Percentiles rank a stretch among this genome's conserved stretches.
phyloP scores from a whole-genome alignment of 2,329 filamentous ascomycete species.

The Elsinoe australis region DNA sequence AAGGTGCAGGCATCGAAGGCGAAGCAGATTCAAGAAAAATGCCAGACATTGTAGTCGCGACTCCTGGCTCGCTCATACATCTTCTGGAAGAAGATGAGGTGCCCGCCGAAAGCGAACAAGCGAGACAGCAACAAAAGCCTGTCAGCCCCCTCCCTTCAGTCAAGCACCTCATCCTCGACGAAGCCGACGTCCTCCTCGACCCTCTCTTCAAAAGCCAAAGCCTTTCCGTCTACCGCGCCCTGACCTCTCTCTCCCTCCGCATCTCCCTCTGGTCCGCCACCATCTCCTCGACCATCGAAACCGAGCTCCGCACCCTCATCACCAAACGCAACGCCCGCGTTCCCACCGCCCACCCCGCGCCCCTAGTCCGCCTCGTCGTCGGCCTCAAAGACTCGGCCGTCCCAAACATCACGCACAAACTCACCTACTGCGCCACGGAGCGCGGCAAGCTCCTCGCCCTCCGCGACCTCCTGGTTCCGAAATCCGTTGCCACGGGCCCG shows the following conservation, averaged over 20 bases:
- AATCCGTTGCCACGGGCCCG: constrained; percentile 47
- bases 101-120: constrained; percentile 34
- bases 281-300: constrained; percentile 88
- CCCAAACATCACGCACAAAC: constrained; percentile 80
- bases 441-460: constrained; percentile 87
- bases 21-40: not conserved
- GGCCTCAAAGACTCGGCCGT: constrained; percentile 93
- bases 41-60: constrained; percentile 9
- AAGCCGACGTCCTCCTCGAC: constrained; percentile 91
- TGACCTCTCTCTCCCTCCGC: constrained; percentile 60
- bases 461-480: constrained; percentile 78
- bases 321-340: constrained; percentile 29
- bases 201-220: constrained; percentile 86
- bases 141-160: constrained; percentile 46
- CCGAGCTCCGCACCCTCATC: constrained; percentile 63
- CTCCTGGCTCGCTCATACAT: constrained; percentile 4
- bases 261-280: constrained; percentile 92
- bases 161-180: constrained; percentile 72
- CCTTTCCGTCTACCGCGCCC: constrained; percentile 72
- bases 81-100: constrained; percentile 26
- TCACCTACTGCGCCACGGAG: constrained; percentile 87
- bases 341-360: constrained; percentile 26
- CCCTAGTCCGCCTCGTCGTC: constrained; percentile 78
- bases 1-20: constrained; percentile 22
- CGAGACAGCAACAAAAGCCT: constrained; percentile 44